Percentiles rank a stretch among this genome's conserved stretches.
These are phyloP conservation scores for Spathaspora gorwiae DNA, from an alignment of 805 yeast genomes.

Conservation along the genomic window DNA sequence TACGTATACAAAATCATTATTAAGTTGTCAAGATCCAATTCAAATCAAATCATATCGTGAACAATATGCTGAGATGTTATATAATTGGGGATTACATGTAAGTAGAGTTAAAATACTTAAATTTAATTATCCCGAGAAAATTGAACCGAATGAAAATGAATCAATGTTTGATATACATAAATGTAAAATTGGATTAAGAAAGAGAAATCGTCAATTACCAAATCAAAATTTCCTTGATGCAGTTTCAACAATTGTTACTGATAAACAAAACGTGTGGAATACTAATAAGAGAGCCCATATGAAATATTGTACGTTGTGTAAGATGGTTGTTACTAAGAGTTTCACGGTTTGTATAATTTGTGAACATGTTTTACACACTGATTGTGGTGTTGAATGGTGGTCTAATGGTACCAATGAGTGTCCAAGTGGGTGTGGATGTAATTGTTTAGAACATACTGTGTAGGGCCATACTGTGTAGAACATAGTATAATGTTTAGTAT, in stretches of 20 bases:
- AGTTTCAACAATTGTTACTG: constrained; percentile 18
- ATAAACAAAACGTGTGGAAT: constrained; percentile 27
- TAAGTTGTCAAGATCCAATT: constrained; percentile 33
- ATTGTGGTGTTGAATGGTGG: constrained; percentile 86
- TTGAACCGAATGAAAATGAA: constrained; percentile 4
- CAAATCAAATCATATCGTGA: constrained; percentile 46
- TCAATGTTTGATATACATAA: constrained; percentile 23
- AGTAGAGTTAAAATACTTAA: constrained; percentile 75
- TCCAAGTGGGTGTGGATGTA: constrained; percentile 84
- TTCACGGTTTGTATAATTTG: constrained; percentile 68
- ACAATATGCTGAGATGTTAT: constrained; percentile 74
- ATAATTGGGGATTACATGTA: constrained; percentile 80
- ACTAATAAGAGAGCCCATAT: constrained; percentile 17
- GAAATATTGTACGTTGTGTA: constrained; percentile 64
- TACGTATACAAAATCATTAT: constrained; percentile 34
- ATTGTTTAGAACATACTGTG: constrained; percentile 42
- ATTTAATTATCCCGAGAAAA: constrained; percentile 44
- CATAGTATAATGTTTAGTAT: not conserved
- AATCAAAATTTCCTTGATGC: constrained; percentile 20
- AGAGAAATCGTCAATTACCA: constrained; percentile 14
- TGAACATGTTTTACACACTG: constrained; percentile 72
- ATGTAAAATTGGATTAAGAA: constrained; percentile 29
- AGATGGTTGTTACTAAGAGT: constrained; percentile 52
- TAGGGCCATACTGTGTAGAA: constrained; percentile 10
- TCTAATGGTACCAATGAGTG: constrained; percentile 43